Evolutionary conservation across 202 grass and related monocot species (phyloP).

Genomic region (Zoysia matrella): DNA sequence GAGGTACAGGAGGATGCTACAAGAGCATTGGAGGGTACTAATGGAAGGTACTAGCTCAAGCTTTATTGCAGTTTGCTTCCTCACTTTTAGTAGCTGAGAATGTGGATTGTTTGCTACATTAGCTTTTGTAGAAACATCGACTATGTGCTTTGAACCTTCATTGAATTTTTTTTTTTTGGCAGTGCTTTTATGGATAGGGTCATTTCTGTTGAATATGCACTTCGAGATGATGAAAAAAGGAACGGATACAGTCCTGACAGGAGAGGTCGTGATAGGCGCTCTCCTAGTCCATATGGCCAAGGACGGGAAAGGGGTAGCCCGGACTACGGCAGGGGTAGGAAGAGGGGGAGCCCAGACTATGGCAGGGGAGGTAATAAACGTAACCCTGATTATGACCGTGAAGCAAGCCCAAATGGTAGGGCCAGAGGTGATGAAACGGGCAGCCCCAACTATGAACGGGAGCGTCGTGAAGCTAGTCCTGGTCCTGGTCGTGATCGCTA

Average conservation of each 20-base stretch:
- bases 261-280: too few relatives aligned
- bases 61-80: too few relatives aligned
- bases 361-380: conserved; percentile 58
- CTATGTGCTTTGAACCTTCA: background rate
- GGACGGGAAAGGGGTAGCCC: conserved; percentile 88
- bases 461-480: conserved; percentile 50
- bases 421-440: conserved; percentile 51
- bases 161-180: conserved; percentile 20
- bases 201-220: too few relatives aligned
- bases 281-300: conserved; percentile 25
- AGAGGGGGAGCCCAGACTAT: conserved; percentile 64
- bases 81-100: too few relatives aligned
- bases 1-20: background rate
- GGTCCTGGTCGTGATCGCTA: conserved; percentile 23
- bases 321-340: conserved; percentile 68
- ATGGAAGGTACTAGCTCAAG: too few relatives aligned
- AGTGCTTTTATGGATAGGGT: too few relatives aligned
- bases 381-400: conserved; percentile 59
- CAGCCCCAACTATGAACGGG: conserved; percentile 58
- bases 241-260: too few relatives aligned
- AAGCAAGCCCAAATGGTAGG: conserved; percentile 18
- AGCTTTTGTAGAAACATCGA: background rate
- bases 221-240: too few relatives aligned
- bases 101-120: too few relatives aligned
- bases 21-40: too few relatives aligned